Conservation (phyloP, 176 grass and related monocot species). For the Triticum timopheevii region DNA sequence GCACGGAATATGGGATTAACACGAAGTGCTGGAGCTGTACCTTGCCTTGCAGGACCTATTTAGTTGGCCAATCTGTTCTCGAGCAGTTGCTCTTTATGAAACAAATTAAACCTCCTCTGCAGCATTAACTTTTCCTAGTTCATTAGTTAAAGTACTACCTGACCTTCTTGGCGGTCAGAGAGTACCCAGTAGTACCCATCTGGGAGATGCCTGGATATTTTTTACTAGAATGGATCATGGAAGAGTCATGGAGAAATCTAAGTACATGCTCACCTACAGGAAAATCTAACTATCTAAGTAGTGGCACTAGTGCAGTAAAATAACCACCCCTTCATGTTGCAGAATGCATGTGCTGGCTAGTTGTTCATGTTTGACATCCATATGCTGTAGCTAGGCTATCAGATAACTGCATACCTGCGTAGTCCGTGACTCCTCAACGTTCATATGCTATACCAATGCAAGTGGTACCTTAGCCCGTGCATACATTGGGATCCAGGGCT, state of each 20-base stretch:
- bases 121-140: neutral
- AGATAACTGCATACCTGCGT: neutral
- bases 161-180: conserved; percentile 22
- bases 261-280: neutral
- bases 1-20: conserved; percentile 14
- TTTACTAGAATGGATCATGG: conserved; percentile 24
- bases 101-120: neutral
- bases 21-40: neutral
- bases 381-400: neutral
- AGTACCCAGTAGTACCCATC: neutral
- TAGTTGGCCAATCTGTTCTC: neutral
- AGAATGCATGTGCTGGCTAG: conserved; percentile 32
- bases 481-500: conserved; percentile 36
- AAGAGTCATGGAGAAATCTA: conserved; percentile 26
- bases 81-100: neutral
- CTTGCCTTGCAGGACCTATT: neutral
- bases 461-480: conserved; percentile 9
- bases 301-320: conserved; percentile 32
- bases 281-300: conserved; percentile 25
- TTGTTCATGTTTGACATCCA: conserved; percentile 34
- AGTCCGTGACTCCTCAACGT: neutral
- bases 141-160: conserved; percentile 20
- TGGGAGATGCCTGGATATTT: conserved; percentile 9
- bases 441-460: neutral
- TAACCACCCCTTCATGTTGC: conserved; percentile 12